Conservation (phyloP, 306 rosid genomes). For the Glycine soja region DNA sequence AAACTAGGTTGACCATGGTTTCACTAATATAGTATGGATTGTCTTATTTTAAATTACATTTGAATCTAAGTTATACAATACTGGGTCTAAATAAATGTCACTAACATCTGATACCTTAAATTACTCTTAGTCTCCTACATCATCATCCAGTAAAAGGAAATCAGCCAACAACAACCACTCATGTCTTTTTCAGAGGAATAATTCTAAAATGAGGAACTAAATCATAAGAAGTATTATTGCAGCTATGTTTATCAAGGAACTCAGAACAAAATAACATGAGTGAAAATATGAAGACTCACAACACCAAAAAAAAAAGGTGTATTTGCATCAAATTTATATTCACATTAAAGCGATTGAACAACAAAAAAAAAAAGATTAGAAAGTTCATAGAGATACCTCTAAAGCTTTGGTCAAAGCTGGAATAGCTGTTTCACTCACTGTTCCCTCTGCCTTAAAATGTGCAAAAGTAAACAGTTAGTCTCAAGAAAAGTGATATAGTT, state of each 20-base stretch:
- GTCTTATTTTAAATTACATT: conserved; percentile 7
- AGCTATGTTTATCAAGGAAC: conserved; percentile 10
- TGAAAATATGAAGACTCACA: conserved; percentile 21
- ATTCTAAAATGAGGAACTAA: neutral
- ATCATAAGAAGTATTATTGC: neutral
- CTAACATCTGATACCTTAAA: neutral
- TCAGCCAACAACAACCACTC: neutral
- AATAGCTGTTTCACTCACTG: conserved; percentile 68
- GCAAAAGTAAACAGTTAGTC: conserved; percentile 40
- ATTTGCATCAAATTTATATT: conserved; percentile 25
- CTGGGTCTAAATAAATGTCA: conserved; percentile 1
- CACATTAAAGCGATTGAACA: conserved; percentile 21
- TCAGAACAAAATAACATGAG: conserved; percentile 3
- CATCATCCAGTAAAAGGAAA: conserved; percentile 11
- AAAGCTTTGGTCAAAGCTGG: conserved; percentile 67
- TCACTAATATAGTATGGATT: neutral
- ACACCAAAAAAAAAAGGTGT: neutral
- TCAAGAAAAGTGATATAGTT: conserved; percentile 32
- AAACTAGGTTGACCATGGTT: conserved; percentile 19
- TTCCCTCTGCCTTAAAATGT: conserved; percentile 83
- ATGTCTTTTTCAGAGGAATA: neutral
- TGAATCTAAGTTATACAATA: neutral
- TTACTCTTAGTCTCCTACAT: neutral
- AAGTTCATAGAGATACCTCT: conserved; percentile 59
- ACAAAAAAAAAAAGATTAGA: neutral